phyloP scores from a whole-genome alignment of 2,329 filamentous ascomycete species.

The Atkinsonella hypoxylon region DNA sequence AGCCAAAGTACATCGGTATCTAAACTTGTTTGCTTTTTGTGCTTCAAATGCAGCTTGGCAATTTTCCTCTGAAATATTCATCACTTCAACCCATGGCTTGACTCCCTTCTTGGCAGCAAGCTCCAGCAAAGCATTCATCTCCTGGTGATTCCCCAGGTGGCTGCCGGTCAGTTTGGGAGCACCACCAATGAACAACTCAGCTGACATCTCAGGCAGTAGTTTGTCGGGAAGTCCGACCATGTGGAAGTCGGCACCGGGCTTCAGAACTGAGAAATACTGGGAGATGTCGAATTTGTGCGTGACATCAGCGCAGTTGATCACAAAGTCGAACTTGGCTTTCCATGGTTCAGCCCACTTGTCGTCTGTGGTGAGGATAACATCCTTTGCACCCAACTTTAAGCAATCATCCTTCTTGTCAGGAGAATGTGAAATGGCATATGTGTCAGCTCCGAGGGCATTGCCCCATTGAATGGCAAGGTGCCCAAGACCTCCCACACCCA shows the following conservation, averaged over 20 bases:
- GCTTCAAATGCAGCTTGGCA: constrained; percentile 59
- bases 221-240: constrained; percentile 44
- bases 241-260: constrained; percentile 43
- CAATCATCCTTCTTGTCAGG: constrained; percentile 47
- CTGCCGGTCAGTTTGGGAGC: constrained; percentile 39
- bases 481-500: constrained; percentile 62
- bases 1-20: constrained; percentile 60
- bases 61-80: constrained; percentile 54
- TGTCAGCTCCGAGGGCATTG: constrained; percentile 56
- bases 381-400: constrained; percentile 49
- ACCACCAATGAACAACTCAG: constrained; percentile 35
- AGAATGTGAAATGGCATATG: constrained; percentile 51
- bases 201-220: constrained; percentile 30
- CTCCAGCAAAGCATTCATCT: constrained; percentile 46
- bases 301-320: constrained; percentile 37
- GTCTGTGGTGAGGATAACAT: constrained; percentile 32
- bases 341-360: constrained; percentile 47
- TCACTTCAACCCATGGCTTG: constrained; percentile 44
- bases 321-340: constrained; percentile 36
- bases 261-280: constrained; percentile 37
- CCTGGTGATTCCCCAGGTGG: constrained; percentile 48
- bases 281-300: constrained; percentile 42
- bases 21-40: constrained; percentile 59
- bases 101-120: constrained; percentile 44
- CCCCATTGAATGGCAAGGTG: constrained; percentile 64